Base-by-base conservation (phyloP, 169 alveolate species). In the Plasmodium vinckei region DNA sequence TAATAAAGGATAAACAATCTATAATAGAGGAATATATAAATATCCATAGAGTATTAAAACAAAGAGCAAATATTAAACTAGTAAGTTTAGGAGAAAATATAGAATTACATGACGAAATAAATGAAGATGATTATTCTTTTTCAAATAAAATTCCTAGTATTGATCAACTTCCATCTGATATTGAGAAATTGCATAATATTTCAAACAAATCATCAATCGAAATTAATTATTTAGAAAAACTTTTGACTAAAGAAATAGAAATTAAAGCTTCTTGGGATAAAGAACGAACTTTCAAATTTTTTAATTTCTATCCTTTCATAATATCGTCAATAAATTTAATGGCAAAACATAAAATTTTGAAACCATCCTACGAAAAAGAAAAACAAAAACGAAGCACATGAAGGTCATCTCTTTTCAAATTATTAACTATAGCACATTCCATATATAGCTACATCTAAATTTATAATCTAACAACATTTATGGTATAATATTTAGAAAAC, bases 301-400 rank as follows among this genome's bases (percentile, higher is more conserved):
- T 49, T 49, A 75, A 75, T 63, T 75, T 75, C 6, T 75, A 75
- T 5, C 88, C 88, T 0, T 75, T 75, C 39, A 67, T 75, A 3
- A 75, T 75, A 73, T 75, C 88, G 10, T 75, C 88, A 1, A 53
- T 75, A 1, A 63, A 75, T 39, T 51, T 75, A 12, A 61, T 75
- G 88, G 88, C 88, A 2, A 75, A 75, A 46, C 88, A 75, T 19
- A 75, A 75, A n/a, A 2, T 75, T 13, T 47, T 75, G 3, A 75
- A 75, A 19, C 77, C 63, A 15, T 25, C 17, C n/a, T 75, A 75
- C 60, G 69, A 75, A 67, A 75, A 75, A 42, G 70, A 75, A 54
- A 75, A 63, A 23, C 27, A n/a, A 21, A 75, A 63, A 54, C 42
- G 42, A 33, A 33, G 5, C 7, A 33, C 0, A 3, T 33, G 7